Percentiles rank a stretch among this genome's conserved stretches.
phyloP scores from a whole-genome alignment of 202 grass and related monocot species.

The Schoenoplectus triqueter region DNA sequence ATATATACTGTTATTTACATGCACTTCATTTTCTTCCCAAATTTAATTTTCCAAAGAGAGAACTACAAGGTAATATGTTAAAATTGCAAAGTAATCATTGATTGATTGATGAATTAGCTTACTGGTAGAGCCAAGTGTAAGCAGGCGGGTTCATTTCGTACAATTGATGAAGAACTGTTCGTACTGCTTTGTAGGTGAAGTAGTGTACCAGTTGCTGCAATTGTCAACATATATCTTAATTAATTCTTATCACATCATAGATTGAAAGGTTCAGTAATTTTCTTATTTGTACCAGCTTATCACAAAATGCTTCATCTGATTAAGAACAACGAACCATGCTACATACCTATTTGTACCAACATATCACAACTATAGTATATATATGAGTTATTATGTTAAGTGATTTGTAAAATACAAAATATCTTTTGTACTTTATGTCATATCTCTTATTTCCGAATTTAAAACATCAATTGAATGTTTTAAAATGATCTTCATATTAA shows the following conservation, averaged over 20 bases:
- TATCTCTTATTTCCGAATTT: too few relatives aligned
- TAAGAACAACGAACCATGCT: neutral
- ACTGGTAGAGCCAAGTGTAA: constrained; percentile 88
- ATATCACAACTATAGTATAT: neutral
- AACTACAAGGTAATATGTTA: neutral
- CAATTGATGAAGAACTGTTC: constrained; percentile 86
- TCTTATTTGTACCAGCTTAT: neutral
- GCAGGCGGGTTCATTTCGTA: constrained; percentile 93
- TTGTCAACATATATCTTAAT: constrained; percentile 15
- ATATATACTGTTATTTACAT: neutral
- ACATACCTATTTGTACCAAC: neutral
- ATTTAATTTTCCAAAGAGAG: neutral
- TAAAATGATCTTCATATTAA: too few relatives aligned
- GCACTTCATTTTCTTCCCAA: neutral
- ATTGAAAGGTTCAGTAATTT: neutral
- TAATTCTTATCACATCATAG: constrained; percentile 8
- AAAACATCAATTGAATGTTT: too few relatives aligned
- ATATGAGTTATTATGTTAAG: too few relatives aligned
- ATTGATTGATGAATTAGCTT: constrained; percentile 5
- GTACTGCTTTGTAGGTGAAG: constrained; percentile 95
- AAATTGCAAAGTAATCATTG: neutral
- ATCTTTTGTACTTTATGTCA: too few relatives aligned
- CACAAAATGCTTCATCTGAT: neutral
- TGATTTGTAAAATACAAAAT: too few relatives aligned
- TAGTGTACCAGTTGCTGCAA: constrained; percentile 84